Evolutionary conservation across 805 yeast genomes (phyloP).

Genomic region (Wickerhamiella qilinensis): DNA sequence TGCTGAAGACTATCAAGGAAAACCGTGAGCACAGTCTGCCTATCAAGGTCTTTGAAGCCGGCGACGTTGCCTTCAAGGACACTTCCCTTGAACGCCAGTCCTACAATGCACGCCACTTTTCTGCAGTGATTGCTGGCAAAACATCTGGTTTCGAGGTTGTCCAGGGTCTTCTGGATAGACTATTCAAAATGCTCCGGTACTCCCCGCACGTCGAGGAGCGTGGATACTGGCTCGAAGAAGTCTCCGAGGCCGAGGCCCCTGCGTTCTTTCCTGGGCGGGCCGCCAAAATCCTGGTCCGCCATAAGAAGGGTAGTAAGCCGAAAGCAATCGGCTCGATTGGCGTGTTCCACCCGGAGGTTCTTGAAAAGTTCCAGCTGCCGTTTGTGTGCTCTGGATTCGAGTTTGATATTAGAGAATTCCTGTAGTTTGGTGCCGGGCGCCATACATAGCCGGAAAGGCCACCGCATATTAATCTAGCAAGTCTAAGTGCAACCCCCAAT

Average conservation of each 20-base stretch:
- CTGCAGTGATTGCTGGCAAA: conserved; percentile 87
- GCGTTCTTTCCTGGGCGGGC: conserved; percentile 97
- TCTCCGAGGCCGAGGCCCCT: conserved; percentile 21
- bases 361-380: conserved; percentile 74
- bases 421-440: conserved; percentile 3
- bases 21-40: conserved; percentile 93
- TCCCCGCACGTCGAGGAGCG: conserved; percentile 53
- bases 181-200: conserved; percentile 92
- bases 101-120: conserved; percentile 84
- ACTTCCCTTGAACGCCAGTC: conserved; percentile 72
- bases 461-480: too few species aligned
- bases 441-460: background rate
- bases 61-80: conserved; percentile 85
- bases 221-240: conserved; percentile 37
- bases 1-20: conserved; percentile 86
- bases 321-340: conserved; percentile 62
- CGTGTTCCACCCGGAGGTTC: conserved; percentile 89
- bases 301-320: conserved; percentile 22
- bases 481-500: too few species aligned
- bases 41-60: conserved; percentile 84
- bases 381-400: conserved; percentile 87
- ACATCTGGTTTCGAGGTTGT: conserved; percentile 87
- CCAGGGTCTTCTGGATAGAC: conserved; percentile 86
- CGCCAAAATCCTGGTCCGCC: conserved; percentile 60
- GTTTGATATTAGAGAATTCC: conserved; percentile 69